Evolutionary conservation across 1,284 basidiomycete species (phyloP).

Genomic region (Ceratobasidium sp.): DNA sequence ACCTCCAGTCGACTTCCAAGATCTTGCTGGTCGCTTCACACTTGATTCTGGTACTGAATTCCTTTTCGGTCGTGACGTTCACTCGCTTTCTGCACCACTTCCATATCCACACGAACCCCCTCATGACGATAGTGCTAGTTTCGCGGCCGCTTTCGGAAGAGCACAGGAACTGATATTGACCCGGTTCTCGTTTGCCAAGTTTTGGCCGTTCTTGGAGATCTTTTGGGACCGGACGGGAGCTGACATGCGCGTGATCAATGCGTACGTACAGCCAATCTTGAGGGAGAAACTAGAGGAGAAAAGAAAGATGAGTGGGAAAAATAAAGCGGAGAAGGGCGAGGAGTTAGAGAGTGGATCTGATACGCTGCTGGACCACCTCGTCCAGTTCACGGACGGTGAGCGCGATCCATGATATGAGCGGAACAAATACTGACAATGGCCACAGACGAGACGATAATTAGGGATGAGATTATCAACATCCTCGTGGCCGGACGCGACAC

Average conservation of each 20-base stretch:
- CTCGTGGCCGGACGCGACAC: constrained; percentile 31
- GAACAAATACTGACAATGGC: too few relatives aligned
- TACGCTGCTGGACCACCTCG: constrained; percentile 49
- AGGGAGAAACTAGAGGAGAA: constrained; percentile 43
- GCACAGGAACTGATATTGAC: constrained; percentile 22
- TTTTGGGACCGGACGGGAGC: constrained; percentile 41
- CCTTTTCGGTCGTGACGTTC: constrained; percentile 46
- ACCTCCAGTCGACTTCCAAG: constrained; percentile 37
- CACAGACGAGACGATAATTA: constrained; percentile 7
- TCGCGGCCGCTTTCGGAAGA: constrained; percentile 42
- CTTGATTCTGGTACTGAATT: constrained; percentile 50
- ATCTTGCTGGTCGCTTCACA: constrained; percentile 44
- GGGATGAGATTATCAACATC: constrained; percentile 24
- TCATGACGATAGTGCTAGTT: constrained; percentile 30
- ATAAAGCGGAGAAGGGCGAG: constrained; percentile 18
- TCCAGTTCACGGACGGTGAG: constrained; percentile 48
- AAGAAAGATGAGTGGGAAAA: neutral
- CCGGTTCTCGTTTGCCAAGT: constrained; percentile 12
- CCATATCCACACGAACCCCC: constrained; percentile 30
- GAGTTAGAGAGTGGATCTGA: constrained; percentile 33
- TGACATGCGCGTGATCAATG: constrained; percentile 41
- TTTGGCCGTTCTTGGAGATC: constrained; percentile 45
- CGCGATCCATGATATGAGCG: too few relatives aligned
- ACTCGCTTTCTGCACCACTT: constrained; percentile 44
- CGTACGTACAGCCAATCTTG: constrained; percentile 46